Evolutionary conservation across 2,329 filamentous ascomycete genomes (phyloP), one percentile per base, ranked within the genome.

Genomic region (Alternaria incomplexa): DNA sequence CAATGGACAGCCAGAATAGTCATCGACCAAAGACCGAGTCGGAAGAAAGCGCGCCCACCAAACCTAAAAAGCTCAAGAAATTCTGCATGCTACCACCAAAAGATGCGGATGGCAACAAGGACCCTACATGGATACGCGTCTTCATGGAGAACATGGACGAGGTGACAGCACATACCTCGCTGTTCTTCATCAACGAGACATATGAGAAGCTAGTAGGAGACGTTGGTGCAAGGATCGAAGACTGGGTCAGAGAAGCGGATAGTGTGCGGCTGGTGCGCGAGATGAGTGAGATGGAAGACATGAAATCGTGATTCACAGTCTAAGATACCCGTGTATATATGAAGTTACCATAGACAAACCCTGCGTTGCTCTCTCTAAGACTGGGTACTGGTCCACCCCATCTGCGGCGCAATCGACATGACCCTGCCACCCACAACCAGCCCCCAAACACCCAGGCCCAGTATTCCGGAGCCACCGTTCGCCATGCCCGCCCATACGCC

Each of bases 101-200:
- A 53, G 83, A 86, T 55, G 80, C 83, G 20, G 83, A 84, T 56
- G 89, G 88, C 7, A 82, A 84, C 63, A 81, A 84, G 46, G 93
- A 97, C 76, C 82, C 86, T 5, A 87, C 89, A 15, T 97, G 94
- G 93, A 83, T 93, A 1, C 85, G 90, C 47, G 87, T 97, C 3
- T 90, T 89, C 72, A 96, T 97, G 91, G 86, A 90, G 61, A 89
- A 89, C 56, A 89, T 96, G 64, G 93, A 97, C 74, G 92, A 97
- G 79, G 91, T 97, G 1, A 89, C 88, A 7, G 94, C 93, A 10
- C 93, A 97, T 77, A 95, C 92, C 65, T 90, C 91, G 0, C 82
- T 97, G 55, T 97, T 97, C 81, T 87, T 92, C 12, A 81, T 88
- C 0, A 89, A 90, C 7, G 85, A 89, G 63, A 90, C 92, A 61